These are phyloP conservation scores for Penicillium italicum DNA, from an alignment of 2,329 filamentous ascomycete genomes.

Conservation along the genomic window DNA sequence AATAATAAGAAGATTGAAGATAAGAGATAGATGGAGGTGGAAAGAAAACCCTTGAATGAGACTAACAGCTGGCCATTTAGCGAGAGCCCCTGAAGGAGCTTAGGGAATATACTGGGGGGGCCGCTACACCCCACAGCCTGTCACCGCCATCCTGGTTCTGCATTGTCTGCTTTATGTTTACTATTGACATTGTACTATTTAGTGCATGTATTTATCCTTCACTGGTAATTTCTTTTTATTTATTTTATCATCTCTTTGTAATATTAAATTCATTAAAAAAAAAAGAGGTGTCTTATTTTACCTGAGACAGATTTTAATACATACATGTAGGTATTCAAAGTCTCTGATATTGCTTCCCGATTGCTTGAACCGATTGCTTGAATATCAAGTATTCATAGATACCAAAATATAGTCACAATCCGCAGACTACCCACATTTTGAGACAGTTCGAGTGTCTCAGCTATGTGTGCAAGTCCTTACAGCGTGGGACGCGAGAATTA, in stretches of 20 bases:
- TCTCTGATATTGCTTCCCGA: not conserved
- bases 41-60: conserved; percentile 15
- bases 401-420: not conserved
- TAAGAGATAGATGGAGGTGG: conserved; percentile 7
- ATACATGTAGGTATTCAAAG: not conserved
- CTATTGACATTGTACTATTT: not conserved
- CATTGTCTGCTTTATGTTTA: not conserved
- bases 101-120: conserved; percentile 24
- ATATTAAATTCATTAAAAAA: not conserved
- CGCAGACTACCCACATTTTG: not conserved
- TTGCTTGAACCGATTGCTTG: not conserved
- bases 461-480: not conserved
- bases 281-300: not conserved
- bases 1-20: conserved; percentile 15
- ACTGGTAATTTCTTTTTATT: not conserved
- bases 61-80: conserved; percentile 27
- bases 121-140: conserved; percentile 26
- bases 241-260: not conserved
- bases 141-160: conserved; percentile 22
- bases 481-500: conserved; percentile 9
- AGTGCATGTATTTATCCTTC: not conserved
- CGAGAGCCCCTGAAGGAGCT: conserved; percentile 29
- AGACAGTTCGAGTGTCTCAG: not conserved
- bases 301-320: not conserved
- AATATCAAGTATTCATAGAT: not conserved